phyloP scores from a whole-genome alignment of 768 basidiomycete species.

The Clitopilus hobsonii region DNA sequence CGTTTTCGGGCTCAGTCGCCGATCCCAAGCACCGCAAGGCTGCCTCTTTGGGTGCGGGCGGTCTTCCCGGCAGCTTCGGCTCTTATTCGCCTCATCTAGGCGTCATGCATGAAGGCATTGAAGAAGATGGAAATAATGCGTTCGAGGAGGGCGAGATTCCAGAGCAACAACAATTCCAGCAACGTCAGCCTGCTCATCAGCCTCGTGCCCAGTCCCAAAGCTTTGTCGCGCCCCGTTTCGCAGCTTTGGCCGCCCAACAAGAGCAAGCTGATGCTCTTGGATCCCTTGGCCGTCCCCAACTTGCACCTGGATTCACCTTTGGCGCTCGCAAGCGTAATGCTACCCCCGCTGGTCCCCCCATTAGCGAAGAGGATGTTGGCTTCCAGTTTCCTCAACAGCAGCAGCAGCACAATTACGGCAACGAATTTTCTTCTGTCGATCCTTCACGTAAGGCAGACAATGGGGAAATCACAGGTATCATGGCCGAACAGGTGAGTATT shows the following conservation, averaged over 20 bases:
- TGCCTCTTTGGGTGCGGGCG: conserved; percentile 60
- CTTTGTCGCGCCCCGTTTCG: conserved; percentile 88
- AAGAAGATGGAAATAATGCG: conserved; percentile 46
- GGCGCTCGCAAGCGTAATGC: conserved; percentile 58
- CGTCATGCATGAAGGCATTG: conserved; percentile 79
- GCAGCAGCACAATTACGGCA: conserved; percentile 20
- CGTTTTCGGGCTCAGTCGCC: conserved; percentile 44
- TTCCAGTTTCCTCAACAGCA: conserved; percentile 74
- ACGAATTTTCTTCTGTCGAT: conserved; percentile 25
- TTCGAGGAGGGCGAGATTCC: conserved; percentile 78
- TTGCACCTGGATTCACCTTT: conserved; percentile 91
- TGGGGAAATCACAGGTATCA: conserved; percentile 81
- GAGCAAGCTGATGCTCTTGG: conserved; percentile 61
- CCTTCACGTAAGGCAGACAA: conserved; percentile 52
- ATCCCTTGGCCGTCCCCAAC: conserved; percentile 79
- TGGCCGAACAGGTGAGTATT: conserved; percentile 90
- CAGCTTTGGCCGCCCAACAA: conserved; percentile 70
- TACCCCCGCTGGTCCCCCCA: conserved; percentile 62
- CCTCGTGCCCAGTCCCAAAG: conserved; percentile 76
- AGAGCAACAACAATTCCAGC: conserved; percentile 42
- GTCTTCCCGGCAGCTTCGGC: conserved; percentile 56
- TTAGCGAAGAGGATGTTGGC: conserved; percentile 74
- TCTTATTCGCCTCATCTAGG: conserved; percentile 78
- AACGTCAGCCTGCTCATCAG: conserved; percentile 53
- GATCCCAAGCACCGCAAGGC: conserved; percentile 81